Evolutionary conservation across 2,329 filamentous ascomycete genomes (phyloP).

Genomic region (Apiospora saccharicola): DNA sequence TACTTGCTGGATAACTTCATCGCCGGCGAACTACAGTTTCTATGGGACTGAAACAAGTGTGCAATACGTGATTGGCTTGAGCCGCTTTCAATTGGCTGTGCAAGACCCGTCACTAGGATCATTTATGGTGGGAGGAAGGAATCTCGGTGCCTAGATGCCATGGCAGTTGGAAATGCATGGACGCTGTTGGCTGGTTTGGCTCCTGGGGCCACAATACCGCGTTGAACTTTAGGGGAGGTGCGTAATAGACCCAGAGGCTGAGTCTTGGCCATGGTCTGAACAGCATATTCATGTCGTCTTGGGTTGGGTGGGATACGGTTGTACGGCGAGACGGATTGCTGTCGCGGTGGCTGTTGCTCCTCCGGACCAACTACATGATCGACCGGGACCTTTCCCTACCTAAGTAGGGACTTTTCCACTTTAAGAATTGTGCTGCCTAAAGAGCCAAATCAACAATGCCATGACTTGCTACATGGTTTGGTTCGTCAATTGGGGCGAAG

Average conservation of each 20-base stretch:
- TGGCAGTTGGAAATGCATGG: neutral
- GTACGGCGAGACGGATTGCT: neutral
- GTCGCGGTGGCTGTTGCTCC: neutral
- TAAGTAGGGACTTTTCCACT: neutral
- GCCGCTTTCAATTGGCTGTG: neutral
- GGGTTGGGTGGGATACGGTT: neutral
- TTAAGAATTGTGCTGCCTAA: constrained; percentile 17
- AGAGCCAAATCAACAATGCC: neutral
- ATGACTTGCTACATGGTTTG: neutral
- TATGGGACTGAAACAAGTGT: neutral
- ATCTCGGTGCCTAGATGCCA: constrained; percentile 21
- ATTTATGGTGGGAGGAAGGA: neutral
- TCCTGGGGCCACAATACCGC: neutral
- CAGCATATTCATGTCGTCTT: neutral
- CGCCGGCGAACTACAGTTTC: neutral
- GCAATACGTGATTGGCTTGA: neutral
- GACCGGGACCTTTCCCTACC: neutral
- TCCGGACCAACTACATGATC: neutral
- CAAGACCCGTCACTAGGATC: neutral
- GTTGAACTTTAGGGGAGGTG: neutral
- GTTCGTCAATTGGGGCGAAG: neutral
- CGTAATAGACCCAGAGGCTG: neutral
- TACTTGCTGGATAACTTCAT: neutral
- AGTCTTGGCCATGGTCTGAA: neutral
- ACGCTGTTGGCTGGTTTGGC: neutral